phyloP scores from a whole-genome alignment of 768 basidiomycete genomes.

The Suillus fuscotomentosus region DNA sequence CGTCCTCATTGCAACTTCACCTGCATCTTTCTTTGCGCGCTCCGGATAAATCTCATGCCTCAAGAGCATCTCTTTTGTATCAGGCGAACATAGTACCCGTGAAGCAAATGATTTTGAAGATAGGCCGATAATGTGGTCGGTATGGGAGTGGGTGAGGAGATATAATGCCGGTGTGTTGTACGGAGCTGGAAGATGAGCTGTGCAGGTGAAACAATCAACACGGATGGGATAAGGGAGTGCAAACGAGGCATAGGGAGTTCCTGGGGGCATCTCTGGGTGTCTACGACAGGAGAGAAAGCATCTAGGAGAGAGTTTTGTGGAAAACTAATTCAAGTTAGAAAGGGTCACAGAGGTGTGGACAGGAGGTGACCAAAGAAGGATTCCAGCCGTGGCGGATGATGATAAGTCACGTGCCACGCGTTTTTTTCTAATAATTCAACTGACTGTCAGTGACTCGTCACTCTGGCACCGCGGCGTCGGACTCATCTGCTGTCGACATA shows the following conservation, averaged over 20 bases:
- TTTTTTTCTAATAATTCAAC: not conserved
- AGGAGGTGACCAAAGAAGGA: not conserved
- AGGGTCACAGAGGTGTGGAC: not conserved
- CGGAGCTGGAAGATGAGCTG: slow-evolving; percentile 31
- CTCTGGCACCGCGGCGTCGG: not conserved
- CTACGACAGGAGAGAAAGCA: not conserved
- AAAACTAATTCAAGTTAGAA: not conserved
- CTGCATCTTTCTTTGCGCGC: slow-evolving; percentile 36
- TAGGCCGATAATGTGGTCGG: slow-evolving; percentile 83
- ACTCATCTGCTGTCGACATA: not conserved
- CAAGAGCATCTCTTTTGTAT: slow-evolving; percentile 86
- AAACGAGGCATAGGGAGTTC: slow-evolving; percentile 77
- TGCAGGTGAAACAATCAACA: slow-evolving; percentile 75
- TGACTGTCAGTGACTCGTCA: not conserved
- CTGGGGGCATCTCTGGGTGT: slow-evolving; percentile 58
- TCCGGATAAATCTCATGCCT: slow-evolving; percentile 71
- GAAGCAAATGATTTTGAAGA: slow-evolving; percentile 72
- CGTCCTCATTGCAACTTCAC: slow-evolving; percentile 39
- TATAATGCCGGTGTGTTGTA: slow-evolving; percentile 48
- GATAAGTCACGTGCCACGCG: not conserved
- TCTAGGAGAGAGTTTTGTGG: not conserved
- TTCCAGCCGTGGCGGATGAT: not conserved
- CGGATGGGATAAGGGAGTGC: slow-evolving; percentile 80
- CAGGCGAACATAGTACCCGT: slow-evolving; percentile 72
- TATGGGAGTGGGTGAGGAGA: slow-evolving; percentile 87